Base-by-base conservation (phyloP, 148 eudicot genomes). In the Rhododendron vialii region DNA sequence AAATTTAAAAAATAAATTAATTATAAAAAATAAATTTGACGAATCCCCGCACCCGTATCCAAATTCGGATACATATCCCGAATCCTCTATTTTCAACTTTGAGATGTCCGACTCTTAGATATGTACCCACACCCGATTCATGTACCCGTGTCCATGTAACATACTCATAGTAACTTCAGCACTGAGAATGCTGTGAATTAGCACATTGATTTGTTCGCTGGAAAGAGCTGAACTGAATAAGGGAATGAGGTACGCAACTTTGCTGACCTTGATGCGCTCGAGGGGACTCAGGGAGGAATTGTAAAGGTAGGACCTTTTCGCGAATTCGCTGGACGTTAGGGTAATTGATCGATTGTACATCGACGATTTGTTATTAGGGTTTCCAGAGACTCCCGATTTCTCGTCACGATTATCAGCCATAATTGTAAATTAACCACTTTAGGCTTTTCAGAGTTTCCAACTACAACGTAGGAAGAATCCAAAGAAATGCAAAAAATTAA, bases 331-430 rank as follows among this genome's bases (percentile, higher is more conserved):
- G 1, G 88, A 51, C 45, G 91, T 81, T 4, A 92, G 65, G 41
- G 96, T 93, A 77, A 91, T 61, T 22, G 98, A 94, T 35, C 98
- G 93, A 80, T 89, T 94, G 76, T 90, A 93, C 7, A 87, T 3
- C 20, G 88, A n/a, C 1, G 84, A 74, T 57, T 82, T 55, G 61
- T 17, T 17, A 18, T 55, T 87, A 30, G 50, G 35, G 10, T n/a
- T 57, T 26, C 61, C 84, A 2, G 89, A 85, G 10, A 67, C 41
- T 55, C 59, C 84, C 35, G 24, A 85, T 38, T 80, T 84, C 45
- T 85, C 74, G 33, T 85, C 89, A 28, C 59, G 7, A 75, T 59
- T 22, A 7, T 80, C 71, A 14, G 80, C 86, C 86, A 84, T 84
- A 3, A 36, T 48, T 71, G n/a, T 12, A 13, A n/a, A 18, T 55